phyloP scores from a whole-genome alignment of 768 basidiomycete species.

The Hysterangium stoloniferum region DNA sequence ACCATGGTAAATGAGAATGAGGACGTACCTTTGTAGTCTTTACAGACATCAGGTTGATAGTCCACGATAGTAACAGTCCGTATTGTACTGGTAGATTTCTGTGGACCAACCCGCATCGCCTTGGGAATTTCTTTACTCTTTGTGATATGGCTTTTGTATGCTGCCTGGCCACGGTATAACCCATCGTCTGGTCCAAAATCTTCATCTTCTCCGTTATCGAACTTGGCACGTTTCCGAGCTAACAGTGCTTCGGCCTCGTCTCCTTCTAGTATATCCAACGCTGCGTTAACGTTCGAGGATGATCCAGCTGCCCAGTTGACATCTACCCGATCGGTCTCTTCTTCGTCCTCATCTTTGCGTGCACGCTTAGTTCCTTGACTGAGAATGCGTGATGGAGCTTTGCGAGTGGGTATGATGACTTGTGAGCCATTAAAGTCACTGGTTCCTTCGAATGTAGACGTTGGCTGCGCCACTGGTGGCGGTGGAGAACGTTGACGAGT shows the following conservation, averaged over 20 bases:
- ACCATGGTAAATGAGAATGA: constrained; percentile 8
- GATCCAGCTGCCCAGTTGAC: constrained; percentile 70
- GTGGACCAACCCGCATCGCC: constrained; percentile 79
- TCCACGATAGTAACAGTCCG: constrained; percentile 92
- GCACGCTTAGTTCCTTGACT: constrained; percentile 70
- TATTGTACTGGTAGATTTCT: constrained; percentile 71
- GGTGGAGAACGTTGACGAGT: constrained; percentile 68
- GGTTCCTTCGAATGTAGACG: constrained; percentile 32
- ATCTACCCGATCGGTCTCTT: constrained; percentile 48
- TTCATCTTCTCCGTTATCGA: constrained; percentile 45
- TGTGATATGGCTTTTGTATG: constrained; percentile 73
- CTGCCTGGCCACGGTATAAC: constrained; percentile 76
- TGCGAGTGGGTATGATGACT: constrained; percentile 74
- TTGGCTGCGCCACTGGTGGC: constrained; percentile 33
- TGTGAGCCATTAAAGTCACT: constrained; percentile 34
- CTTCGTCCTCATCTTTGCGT: constrained; percentile 40
- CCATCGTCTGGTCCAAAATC: constrained; percentile 71
- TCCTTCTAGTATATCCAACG: constrained; percentile 70
- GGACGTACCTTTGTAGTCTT: constrained; percentile 92
- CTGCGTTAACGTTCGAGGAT: constrained; percentile 64
- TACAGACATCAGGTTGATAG: constrained; percentile 99
- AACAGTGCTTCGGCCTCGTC: constrained; percentile 75
- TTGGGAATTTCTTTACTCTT: constrained; percentile 81
- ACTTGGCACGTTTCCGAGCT: constrained; percentile 56
- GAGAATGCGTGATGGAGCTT: constrained; percentile 58